These are phyloP conservation scores for Alternaria panax DNA, from an alignment of 2,329 filamentous ascomycete genomes.

Conservation along the genomic window DNA sequence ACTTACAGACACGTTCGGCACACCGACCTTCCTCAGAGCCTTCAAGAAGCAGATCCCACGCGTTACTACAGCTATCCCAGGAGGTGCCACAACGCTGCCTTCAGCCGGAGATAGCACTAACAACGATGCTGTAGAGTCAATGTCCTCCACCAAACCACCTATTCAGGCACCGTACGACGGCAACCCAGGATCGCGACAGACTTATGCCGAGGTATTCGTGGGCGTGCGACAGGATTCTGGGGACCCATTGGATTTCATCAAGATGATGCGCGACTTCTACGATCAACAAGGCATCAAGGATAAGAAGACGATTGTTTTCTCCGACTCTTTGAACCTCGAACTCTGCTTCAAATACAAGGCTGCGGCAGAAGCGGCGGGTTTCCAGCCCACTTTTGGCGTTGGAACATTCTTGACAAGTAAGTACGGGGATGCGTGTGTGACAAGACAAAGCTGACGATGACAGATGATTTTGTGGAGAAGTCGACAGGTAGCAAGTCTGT, in stretches of 20 bases:
- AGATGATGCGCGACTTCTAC: constrained; percentile 82
- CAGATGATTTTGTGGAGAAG: constrained; percentile 80
- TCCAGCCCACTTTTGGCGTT: constrained; percentile 89
- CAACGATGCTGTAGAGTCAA: constrained; percentile 44
- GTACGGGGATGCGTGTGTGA: constrained; percentile 20
- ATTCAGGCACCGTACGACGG: constrained; percentile 54
- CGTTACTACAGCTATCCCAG: constrained; percentile 52
- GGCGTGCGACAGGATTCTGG: constrained; percentile 92
- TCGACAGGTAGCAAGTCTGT: constrained; percentile 81
- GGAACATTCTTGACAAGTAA: constrained; percentile 90
- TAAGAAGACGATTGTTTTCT: constrained; percentile 92
- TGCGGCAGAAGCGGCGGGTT: constrained; percentile 78
- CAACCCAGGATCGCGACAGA: constrained; percentile 56
- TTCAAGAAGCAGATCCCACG: constrained; percentile 74
- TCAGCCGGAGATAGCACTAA: constrained; percentile 54
- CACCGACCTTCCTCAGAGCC: constrained; percentile 82
- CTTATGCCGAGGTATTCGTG: constrained; percentile 82
- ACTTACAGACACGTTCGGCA: constrained; percentile 96
- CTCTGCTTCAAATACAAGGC: constrained; percentile 89
- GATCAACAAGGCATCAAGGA: constrained; percentile 75
- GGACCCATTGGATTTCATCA: constrained; percentile 80
- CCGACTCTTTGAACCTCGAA: constrained; percentile 91
- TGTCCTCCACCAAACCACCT: constrained; percentile 52
- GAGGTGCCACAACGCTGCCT: constrained; percentile 49
- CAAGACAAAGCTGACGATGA: constrained; percentile 20